Evolutionary conservation across 768 basidiomycete genomes (phyloP), one percentile per base, ranked within the genome.

Genomic region (Pleurotus citrinopileatus): DNA sequence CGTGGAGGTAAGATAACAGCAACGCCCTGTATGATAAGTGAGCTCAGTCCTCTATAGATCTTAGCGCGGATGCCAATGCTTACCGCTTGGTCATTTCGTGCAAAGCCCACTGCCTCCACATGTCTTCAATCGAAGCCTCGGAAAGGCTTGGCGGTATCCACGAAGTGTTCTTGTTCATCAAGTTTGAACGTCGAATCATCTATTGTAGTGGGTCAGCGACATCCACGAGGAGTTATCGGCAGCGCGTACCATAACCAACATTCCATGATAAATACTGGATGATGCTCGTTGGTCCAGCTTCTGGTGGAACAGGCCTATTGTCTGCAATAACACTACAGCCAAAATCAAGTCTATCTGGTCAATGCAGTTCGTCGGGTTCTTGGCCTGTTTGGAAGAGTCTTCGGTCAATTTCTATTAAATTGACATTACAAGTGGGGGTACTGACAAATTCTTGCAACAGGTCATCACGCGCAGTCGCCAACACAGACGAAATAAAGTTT

Each of bases 21-120:
- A 81, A 67, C 4, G 73, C 73, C 32, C 79, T 80, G 59, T 59
- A 51, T 46, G 57, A 36, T 40, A 52, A 42, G 57, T 55, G 37
- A 43, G 36, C 45, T 55, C n/a, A 51, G 34, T n/a, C 22, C 9
- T 36, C 25, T 42, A 19, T 55, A 22, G 42, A 50, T 1, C 8
- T 42, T 48, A 28, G 3, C 45, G 32, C n/a, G 17, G 25, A 19
- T 29, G 29, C 22, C n/a, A 17, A 10, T 40, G 61, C 73, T 60
- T 55, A 80, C 83, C 83, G 73, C 61, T 85, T 85, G 37, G 77
- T 71, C 7, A 72, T 77, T 65, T 86, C 84, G 55, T 81, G 75
- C 25, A 70, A 66, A 0, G 76, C 78, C 83, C 83, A 86, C 22
- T 79, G 73, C 17, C 65, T 70, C 84, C 84, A 86, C 19, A 73